Percentiles rank a stretch among this genome's conserved stretches.
Conservation (phyloP, 2,329 filamentous ascomycete species). For the Colletotrichum sp. region DNA sequence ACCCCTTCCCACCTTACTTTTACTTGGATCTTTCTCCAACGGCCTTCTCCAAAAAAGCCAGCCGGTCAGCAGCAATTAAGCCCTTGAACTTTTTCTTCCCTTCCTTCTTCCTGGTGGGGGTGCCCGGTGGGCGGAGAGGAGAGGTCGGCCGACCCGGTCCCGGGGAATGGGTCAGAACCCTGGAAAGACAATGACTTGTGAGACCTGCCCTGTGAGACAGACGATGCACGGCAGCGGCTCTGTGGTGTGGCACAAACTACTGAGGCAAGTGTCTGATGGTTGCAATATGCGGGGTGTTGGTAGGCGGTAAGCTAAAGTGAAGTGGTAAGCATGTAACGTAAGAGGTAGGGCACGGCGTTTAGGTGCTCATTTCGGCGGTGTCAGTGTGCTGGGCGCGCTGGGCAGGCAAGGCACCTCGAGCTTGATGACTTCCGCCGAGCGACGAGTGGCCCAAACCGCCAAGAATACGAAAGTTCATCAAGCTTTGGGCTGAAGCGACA, state of each 20-base stretch:
- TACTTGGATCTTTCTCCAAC: not conserved
- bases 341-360: not conserved
- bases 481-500: constrained; percentile 7
- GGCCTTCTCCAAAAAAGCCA: not conserved
- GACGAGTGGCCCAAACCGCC: not conserved
- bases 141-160: not conserved
- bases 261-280: not conserved
- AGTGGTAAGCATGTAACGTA: not conserved
- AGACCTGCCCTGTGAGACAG: not conserved
- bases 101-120: not conserved
- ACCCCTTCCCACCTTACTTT: not conserved
- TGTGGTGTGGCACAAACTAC: not conserved
- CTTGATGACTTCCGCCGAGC: not conserved
- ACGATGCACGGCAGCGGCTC: not conserved
- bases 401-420: not conserved
- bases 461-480: constrained; percentile 5
- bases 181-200: not conserved
- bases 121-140: not conserved
- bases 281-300: constrained; percentile 2
- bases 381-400: not conserved
- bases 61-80: not conserved
- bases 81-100: not conserved
- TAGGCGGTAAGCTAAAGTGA: not conserved
- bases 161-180: not conserved
- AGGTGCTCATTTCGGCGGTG: not conserved